Evolutionary conservation across 164 flowering plant species (phyloP), one percentile per base, ranked within the genome.

Genomic region (Tetrastigma voinierianum): DNA sequence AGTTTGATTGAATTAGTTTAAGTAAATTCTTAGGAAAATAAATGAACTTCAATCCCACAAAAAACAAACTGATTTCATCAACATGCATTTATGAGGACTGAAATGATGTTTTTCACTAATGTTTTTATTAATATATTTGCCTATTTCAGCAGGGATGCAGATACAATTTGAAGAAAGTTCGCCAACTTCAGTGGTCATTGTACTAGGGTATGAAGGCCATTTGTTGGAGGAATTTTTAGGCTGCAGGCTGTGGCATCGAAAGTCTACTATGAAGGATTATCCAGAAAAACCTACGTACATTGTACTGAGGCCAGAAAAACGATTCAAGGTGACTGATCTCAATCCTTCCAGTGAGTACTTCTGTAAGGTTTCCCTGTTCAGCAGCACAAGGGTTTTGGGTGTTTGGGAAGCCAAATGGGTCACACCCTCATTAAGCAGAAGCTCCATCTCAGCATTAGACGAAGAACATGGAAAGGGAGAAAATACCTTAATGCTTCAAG

Each of bases 231-330:
- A 78, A 25, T 66, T 79, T 20, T 24, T 78, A 43, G 86, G 84
- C 47, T 83, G 82, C 72, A 72, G 75, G 63, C 45, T 88, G 18
- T 86, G 93, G 93, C 81, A 86, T 69, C 78, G 84, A 9, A 74
- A 64, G 61, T 71, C 81, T 47, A 55, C 67, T 13, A 48, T 18
- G 17, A 49, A 72, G 51, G 73, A 76, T 23, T 85, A 83, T 72
- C 82, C 78, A 0, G 80, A 78, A 11, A 65, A 83, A 32, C 84
- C 93, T 7, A 75, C 85, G 53, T 81, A 63, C 66, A 70, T 77
- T 66, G 76, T 81, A 13, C 51, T 74, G 48, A 76, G 63, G 64
- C 81, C 84, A 7, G 76, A 78, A 57, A 85, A 70, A 32, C 74
- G 79, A 62, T 78, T 85, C 68, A 48, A 61, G 65, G 57, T 89